phyloP scores from a whole-genome alignment of 495 filamentous ascomycete species.

The Ascobolus immersus region DNA sequence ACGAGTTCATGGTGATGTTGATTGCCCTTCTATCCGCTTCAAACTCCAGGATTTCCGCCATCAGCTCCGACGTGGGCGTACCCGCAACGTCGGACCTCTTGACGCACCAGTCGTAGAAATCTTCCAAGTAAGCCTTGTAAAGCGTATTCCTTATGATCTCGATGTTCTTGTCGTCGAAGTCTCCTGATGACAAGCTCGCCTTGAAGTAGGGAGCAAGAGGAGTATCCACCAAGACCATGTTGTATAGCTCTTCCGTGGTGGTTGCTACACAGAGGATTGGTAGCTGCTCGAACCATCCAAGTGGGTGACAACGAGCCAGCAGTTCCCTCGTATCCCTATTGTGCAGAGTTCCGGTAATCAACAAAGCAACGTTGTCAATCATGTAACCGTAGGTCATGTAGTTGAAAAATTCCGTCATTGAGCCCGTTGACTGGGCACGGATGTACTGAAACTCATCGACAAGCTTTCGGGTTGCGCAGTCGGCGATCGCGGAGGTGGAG shows the following conservation, averaged over 20 bases:
- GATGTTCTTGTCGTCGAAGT: conserved; percentile 96
- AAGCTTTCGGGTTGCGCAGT: conserved; percentile 91
- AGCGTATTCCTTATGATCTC: conserved; percentile 97
- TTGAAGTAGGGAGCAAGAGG: conserved; percentile 94
- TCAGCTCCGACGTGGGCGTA: conserved; percentile 75
- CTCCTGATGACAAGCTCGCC: conserved; percentile 73
- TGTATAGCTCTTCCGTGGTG: conserved; percentile 96
- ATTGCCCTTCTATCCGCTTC: conserved; percentile 90
- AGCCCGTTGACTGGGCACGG: conserved; percentile 70
- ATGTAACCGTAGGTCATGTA: conserved; percentile 98
- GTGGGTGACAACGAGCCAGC: conserved; percentile 80
- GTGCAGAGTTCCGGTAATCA: conserved; percentile 94
- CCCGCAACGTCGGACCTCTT: conserved; percentile 59
- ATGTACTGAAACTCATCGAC: conserved; percentile 94
- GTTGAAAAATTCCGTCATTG: conserved; percentile 78
- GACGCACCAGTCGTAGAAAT: conserved; percentile 82
- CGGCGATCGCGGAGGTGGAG: conserved; percentile 79
- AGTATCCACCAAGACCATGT: conserved; percentile 88
- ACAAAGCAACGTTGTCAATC: conserved; percentile 97
- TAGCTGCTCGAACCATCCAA: conserved; percentile 98
- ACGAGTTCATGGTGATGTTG: conserved; percentile 98
- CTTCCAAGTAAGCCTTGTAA: conserved; percentile 98
- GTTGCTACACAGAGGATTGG: conserved; percentile 92
- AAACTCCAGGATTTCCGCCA: conserved; percentile 85
- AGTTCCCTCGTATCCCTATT: conserved; percentile 93